These are phyloP conservation scores for Chaetothyriales sp. DNA, from an alignment of 2,329 filamentous ascomycete genomes.

Conservation along the genomic window DNA sequence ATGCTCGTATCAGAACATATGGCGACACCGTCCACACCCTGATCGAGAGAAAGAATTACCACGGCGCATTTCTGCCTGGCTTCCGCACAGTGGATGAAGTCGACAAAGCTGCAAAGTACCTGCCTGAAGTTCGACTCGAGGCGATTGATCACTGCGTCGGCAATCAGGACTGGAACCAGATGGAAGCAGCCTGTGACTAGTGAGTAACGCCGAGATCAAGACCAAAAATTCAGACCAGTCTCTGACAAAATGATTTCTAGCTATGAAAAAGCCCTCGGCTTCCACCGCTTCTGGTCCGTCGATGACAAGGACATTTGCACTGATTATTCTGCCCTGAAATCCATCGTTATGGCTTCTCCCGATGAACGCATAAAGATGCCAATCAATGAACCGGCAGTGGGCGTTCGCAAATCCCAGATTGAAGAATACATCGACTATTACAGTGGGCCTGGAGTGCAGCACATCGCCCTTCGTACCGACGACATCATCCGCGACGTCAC, in stretches of 20 bases:
- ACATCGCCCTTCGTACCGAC: constrained; percentile 70
- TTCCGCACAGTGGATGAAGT: constrained; percentile 42
- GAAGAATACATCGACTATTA: constrained; percentile 90
- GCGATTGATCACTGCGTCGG: constrained; percentile 94
- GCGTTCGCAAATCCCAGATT: constrained; percentile 85
- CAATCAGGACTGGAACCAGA: constrained; percentile 25
- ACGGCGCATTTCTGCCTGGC: constrained; percentile 67
- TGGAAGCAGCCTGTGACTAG: background rate
- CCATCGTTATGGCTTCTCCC: constrained; percentile 75
- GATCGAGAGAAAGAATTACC: constrained; percentile 56
- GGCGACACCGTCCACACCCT: constrained; percentile 92
- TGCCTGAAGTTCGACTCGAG: constrained; percentile 52
- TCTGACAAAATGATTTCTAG: constrained; percentile 19
- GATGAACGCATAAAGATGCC: constrained; percentile 92
- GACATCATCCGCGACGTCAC: constrained; percentile 67
- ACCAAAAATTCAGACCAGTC: background rate
- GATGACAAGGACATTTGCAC: constrained; percentile 88
- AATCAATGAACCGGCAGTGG: constrained; percentile 86
- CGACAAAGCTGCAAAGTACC: constrained; percentile 33
- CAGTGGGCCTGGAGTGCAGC: constrained; percentile 76
- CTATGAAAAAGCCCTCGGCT: constrained; percentile 78
- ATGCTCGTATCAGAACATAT: constrained; percentile 77
- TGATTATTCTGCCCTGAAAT: constrained; percentile 76
- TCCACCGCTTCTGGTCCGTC: constrained; percentile 95
- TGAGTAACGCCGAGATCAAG: background rate